These are phyloP conservation scores for Lactarius sanguifluus DNA, from an alignment of 768 basidiomycete genomes.

Conservation along the genomic window DNA sequence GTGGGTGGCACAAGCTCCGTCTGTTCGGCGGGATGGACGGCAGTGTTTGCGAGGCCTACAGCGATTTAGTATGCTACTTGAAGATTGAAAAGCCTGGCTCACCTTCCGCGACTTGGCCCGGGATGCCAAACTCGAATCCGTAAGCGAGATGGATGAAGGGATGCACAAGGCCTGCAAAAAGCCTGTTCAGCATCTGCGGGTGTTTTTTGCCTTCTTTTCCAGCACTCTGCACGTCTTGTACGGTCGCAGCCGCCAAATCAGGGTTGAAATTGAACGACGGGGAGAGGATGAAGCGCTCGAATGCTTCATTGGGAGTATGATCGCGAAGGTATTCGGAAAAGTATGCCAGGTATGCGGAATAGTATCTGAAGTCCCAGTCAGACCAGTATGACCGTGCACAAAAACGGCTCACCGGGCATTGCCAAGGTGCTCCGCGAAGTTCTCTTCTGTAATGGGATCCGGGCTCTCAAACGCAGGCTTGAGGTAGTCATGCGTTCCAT, in stretches of 20 bases:
- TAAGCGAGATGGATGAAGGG: constrained; percentile 64
- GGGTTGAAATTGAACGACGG: constrained; percentile 46
- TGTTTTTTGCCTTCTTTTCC: constrained; percentile 33
- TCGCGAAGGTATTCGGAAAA: constrained; percentile 45
- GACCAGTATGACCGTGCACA: background rate
- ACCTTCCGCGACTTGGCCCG: constrained; percentile 67
- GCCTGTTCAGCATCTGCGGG: constrained; percentile 58
- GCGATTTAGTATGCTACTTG: constrained; percentile 1
- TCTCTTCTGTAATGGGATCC: constrained; percentile 44
- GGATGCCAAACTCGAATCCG: constrained; percentile 60
- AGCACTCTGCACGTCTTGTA: constrained; percentile 21
- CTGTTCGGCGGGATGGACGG: constrained; percentile 45
- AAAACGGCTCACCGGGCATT: constrained; percentile 47
- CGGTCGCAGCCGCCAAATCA: constrained; percentile 28
- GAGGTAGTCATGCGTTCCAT: constrained; percentile 43
- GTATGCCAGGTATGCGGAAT: constrained; percentile 56
- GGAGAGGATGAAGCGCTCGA: constrained; percentile 68
- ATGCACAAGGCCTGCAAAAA: constrained; percentile 58
- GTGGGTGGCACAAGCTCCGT: constrained; percentile 38
- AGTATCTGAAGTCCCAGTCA: constrained; percentile 48
- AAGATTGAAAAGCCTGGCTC: background rate
- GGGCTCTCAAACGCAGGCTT: constrained; percentile 46
- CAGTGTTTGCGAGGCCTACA: constrained; percentile 56
- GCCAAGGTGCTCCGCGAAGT: constrained; percentile 56
- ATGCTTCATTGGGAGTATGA: constrained; percentile 43